phyloP scores from a whole-genome alignment of 2,329 filamentous ascomycete species.

The Colletotrichum sp. region DNA sequence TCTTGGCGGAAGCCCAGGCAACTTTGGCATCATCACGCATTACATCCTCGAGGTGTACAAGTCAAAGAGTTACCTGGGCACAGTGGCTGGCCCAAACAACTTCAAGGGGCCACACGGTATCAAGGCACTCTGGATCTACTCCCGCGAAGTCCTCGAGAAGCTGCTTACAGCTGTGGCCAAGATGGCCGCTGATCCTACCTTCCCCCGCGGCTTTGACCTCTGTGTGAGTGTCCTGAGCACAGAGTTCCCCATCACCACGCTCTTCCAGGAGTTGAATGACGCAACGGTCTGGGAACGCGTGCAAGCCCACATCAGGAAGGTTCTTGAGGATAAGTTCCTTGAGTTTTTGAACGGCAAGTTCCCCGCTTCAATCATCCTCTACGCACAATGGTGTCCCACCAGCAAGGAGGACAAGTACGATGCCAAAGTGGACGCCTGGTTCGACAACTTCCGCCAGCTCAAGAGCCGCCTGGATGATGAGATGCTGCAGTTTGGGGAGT shows the following conservation, averaged over 20 bases:
- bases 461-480: slow-evolving; percentile 30
- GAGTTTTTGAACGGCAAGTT: slow-evolving; percentile 38
- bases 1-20: slow-evolving; percentile 62
- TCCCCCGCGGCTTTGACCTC: slow-evolving; percentile 51
- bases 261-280: slow-evolving; percentile 38
- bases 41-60: slow-evolving; percentile 51
- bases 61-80: slow-evolving; percentile 6
- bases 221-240: slow-evolving; percentile 51
- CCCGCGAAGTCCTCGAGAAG: slow-evolving; percentile 37
- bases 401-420: slow-evolving; percentile 38
- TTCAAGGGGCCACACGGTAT: slow-evolving; percentile 42
- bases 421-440: slow-evolving; percentile 36
- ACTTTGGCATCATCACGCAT: slow-evolving; percentile 60
- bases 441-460: slow-evolving; percentile 30
- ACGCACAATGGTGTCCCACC: slow-evolving; percentile 53
- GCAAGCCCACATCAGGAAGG: slow-evolving; percentile 37
- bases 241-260: slow-evolving; percentile 37
- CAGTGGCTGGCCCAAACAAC: not conserved
- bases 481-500: slow-evolving; percentile 31
- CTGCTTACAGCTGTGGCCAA: slow-evolving; percentile 44
- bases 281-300: slow-evolving; percentile 18
- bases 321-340: slow-evolving; percentile 40
- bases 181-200: slow-evolving; percentile 47
- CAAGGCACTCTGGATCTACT: slow-evolving; percentile 47
- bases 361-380: slow-evolving; percentile 47